Evolutionary conservation across 352 stramenopile genomes (phyloP).

Genomic region (Phytophthora boehmeriae): DNA sequence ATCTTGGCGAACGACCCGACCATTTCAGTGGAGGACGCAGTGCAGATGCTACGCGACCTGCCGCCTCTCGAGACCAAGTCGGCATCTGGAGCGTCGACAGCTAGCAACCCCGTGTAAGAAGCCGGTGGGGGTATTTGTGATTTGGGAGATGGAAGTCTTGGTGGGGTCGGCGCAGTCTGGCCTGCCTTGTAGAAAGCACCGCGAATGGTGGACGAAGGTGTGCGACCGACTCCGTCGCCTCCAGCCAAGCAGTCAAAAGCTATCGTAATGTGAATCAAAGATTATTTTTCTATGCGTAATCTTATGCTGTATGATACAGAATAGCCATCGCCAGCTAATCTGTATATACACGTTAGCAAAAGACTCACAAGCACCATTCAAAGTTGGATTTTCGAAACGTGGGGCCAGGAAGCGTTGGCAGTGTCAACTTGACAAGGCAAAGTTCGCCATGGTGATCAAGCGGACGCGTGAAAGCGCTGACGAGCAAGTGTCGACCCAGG

Average conservation of each 20-base stretch:
- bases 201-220: no score
- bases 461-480: no score
- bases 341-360: no score
- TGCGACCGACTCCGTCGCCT: not conserved
- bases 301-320: no score
- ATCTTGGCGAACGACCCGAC: slow-evolving; percentile 31
- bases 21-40: slow-evolving; percentile 25
- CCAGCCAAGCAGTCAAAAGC: not conserved
- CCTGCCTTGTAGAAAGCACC: not conserved
- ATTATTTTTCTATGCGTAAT: not conserved
- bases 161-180: not conserved
- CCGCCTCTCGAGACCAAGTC: slow-evolving; percentile 5
- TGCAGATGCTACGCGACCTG: slow-evolving; percentile 21
- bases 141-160: not conserved
- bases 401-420: no score
- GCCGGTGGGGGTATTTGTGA: not conserved
- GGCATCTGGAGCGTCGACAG: slow-evolving; percentile 2
- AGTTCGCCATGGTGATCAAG: no score
- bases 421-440: no score
- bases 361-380: no score
- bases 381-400: no score
- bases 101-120: slow-evolving; percentile 11
- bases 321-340: no score
- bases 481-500: no score
- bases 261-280: not conserved